These are phyloP conservation scores for Bipolaris zeicola DNA, from an alignment of 2,329 filamentous ascomycete genomes.

Conservation along the genomic window DNA sequence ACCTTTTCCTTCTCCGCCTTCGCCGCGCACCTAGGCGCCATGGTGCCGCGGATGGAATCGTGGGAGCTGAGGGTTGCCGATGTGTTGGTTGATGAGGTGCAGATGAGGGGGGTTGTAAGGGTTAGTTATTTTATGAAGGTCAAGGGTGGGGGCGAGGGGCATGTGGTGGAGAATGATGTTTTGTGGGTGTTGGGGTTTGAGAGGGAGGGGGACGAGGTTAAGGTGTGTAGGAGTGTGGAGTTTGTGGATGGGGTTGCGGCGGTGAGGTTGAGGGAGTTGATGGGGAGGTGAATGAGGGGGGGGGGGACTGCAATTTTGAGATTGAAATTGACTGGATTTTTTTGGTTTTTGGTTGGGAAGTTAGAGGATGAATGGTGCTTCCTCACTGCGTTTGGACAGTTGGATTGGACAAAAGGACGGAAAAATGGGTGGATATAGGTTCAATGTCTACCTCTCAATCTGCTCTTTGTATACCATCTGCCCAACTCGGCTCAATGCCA, in stretches of 20 bases:
- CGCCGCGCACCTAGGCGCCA: conserved; percentile 25
- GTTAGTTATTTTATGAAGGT: conserved; percentile 35
- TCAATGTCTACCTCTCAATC: neutral
- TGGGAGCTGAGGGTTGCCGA: conserved; percentile 31
- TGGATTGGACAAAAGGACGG: neutral
- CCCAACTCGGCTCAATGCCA: conserved; percentile 56
- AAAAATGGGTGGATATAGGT: too few relatives aligned
- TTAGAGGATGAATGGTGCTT: too few relatives aligned
- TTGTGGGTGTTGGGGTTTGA: conserved; percentile 42
- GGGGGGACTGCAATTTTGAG: too few relatives aligned
- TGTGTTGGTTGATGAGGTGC: conserved; percentile 34
- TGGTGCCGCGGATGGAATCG: conserved; percentile 27
- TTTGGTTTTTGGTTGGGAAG: too few relatives aligned
- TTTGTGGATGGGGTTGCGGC: conserved; percentile 41
- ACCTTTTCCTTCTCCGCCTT: conserved; percentile 24
- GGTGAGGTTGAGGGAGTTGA: conserved; percentile 23
- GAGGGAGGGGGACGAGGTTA: neutral
- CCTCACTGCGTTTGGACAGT: neutral
- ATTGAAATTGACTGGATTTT: neutral
- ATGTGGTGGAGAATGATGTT: conserved; percentile 39
- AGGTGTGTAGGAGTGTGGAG: conserved; percentile 30
- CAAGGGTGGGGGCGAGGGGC: conserved; percentile 6
- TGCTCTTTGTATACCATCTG: conserved; percentile 43
- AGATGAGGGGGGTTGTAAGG: conserved; percentile 27
- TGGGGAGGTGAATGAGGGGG: conserved; percentile 6